phyloP scores from a whole-genome alignment of 1,284 basidiomycete genomes.

The Sanguinoderma infundibulare region DNA sequence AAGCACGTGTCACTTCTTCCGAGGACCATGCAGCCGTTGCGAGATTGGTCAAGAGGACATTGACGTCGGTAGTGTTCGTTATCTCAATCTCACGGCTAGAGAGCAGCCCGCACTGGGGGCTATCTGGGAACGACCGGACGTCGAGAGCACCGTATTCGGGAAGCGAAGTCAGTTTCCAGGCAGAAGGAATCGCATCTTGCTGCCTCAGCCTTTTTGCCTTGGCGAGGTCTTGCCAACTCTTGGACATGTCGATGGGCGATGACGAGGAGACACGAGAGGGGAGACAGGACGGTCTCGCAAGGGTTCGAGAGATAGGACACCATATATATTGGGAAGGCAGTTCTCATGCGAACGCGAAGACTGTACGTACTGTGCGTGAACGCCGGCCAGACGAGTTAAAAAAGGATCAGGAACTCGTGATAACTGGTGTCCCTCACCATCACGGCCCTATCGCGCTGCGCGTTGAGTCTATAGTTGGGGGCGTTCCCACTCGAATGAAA shows the following conservation, averaged over 20 bases:
- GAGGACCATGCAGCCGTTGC: constrained; percentile 45
- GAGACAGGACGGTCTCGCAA: neutral
- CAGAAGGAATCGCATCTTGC: constrained; percentile 48
- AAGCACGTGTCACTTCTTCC: constrained; percentile 55
- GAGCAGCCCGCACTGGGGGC: constrained; percentile 47
- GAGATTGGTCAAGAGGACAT: constrained; percentile 44
- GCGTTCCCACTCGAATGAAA: too few relatives aligned
- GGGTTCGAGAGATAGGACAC: neutral
- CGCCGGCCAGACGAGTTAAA: neutral
- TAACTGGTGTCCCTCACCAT: too few relatives aligned
- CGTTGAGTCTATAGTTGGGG: too few relatives aligned
- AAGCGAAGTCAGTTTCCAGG: constrained; percentile 47
- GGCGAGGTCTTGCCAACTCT: constrained; percentile 47
- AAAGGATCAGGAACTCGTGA: neutral
- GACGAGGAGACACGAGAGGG: neutral
- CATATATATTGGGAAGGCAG: neutral
- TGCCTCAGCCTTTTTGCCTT: constrained; percentile 48
- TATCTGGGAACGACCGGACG: constrained; percentile 45
- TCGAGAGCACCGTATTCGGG: constrained; percentile 39
- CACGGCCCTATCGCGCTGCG: too few relatives aligned
- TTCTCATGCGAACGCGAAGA: neutral
- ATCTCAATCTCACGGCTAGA: constrained; percentile 50
- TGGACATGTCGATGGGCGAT: neutral
- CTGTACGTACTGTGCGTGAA: neutral
- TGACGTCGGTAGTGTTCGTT: constrained; percentile 49